A percentile compares a stretch with the other conserved stretches of the same genome.
These are phyloP conservation scores for Parathielavia appendiculata DNA, from an alignment of 495 filamentous ascomycete species.

Conservation along the genomic window DNA sequence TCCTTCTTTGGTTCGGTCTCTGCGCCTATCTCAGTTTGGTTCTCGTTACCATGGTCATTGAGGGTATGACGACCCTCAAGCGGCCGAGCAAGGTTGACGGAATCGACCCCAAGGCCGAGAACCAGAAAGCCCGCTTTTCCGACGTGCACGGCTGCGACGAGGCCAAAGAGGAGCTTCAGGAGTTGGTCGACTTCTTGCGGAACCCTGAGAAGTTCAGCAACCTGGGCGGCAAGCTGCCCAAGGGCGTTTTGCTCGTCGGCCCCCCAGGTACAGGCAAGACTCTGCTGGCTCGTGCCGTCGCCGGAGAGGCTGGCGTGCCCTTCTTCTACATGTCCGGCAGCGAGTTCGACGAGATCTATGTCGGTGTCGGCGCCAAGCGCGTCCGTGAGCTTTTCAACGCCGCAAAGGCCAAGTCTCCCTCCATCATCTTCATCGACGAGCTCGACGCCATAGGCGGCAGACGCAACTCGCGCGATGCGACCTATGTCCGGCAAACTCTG, in stretches of 20 bases:
- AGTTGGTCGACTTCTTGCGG: constrained; percentile 91
- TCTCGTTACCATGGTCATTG: constrained; percentile 70
- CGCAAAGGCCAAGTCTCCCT: constrained; percentile 82
- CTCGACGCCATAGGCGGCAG: constrained; percentile 93
- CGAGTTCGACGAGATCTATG: constrained; percentile 98
- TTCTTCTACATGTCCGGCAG: constrained; percentile 99
- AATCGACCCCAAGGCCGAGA: constrained; percentile 81
- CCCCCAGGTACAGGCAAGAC: constrained; percentile 98
- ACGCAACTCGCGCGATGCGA: constrained; percentile 85
- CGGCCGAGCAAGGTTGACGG: constrained; percentile 62
- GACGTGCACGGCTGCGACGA: constrained; percentile 98
- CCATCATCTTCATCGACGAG: constrained; percentile 98
- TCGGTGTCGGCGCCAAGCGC: constrained; percentile 95
- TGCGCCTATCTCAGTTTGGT: constrained; percentile 69
- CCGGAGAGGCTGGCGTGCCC: constrained; percentile 93
- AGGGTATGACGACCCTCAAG: constrained; percentile 69
- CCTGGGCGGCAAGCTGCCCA: constrained; percentile 91
- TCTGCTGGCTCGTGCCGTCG: constrained; percentile 91
- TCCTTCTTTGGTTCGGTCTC: constrained; percentile 70
- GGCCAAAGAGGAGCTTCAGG: constrained; percentile 95
- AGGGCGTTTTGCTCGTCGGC: constrained; percentile 91
- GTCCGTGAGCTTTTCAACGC: constrained; percentile 91
- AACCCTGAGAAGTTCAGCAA: constrained; percentile 87
- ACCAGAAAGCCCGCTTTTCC: constrained; percentile 83
- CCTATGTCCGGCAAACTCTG: constrained; percentile 94